Percentiles rank a stretch among this genome's conserved stretches.
Conservation (phyloP, 345 rosid species). For the Aurinia saxatilis region DNA sequence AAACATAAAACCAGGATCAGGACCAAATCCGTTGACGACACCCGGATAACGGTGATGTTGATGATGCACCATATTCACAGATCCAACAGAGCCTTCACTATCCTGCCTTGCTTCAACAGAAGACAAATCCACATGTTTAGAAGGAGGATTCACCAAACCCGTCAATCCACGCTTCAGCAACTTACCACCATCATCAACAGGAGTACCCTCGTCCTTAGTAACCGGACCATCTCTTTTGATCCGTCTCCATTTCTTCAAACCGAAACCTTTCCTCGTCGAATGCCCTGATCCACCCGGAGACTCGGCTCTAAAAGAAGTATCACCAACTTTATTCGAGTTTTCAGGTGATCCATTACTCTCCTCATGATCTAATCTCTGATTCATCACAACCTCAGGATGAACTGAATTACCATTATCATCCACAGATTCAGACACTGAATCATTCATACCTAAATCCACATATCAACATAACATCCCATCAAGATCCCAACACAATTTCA, state of each 20-base stretch:
- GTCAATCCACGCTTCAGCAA: conserved; percentile 62
- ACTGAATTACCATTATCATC: conserved; percentile 28
- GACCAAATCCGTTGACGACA: conserved; percentile 30
- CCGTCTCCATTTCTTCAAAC: conserved; percentile 93
- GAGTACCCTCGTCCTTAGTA: conserved; percentile 38
- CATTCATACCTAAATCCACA: conserved; percentile 43
- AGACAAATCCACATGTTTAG: conserved; percentile 31
- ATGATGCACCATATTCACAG: conserved; percentile 31
- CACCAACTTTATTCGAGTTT: neutral
- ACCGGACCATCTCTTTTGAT: conserved; percentile 53
- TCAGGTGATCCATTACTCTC: conserved; percentile 21
- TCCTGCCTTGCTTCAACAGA: conserved; percentile 36
- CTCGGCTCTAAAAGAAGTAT: neutral
- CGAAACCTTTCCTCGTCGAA: conserved; percentile 50
- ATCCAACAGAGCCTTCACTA: conserved; percentile 47
- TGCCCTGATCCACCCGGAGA: conserved; percentile 34
- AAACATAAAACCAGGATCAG: conserved; percentile 49
- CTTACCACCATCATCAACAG: conserved; percentile 40
- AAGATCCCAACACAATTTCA: conserved; percentile 12
- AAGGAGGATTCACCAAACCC: conserved; percentile 34
- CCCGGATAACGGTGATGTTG: conserved; percentile 15
- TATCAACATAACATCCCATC: neutral
- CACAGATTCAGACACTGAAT: conserved; percentile 40
- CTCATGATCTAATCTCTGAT: no score
- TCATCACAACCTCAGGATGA: conserved; percentile 13